Conservation (phyloP, 2,329 filamentous ascomycete species). For the Xylariaceae sp. region DNA sequence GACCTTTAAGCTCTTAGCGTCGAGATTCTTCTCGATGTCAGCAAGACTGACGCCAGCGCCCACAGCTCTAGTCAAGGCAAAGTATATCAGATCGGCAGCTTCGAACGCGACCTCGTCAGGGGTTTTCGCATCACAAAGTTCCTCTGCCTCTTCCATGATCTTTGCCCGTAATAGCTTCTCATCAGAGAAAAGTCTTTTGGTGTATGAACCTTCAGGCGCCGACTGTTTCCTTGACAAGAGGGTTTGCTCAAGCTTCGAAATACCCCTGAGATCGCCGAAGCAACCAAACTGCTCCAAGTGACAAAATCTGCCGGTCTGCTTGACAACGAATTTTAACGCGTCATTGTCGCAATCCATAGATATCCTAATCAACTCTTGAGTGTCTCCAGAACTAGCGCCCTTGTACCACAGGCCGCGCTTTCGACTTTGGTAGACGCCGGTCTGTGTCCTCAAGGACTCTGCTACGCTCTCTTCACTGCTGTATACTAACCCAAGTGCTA, state of each 20-base stretch:
- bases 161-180: constrained; percentile 89
- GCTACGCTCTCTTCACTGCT: constrained; percentile 89
- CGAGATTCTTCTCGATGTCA: constrained; percentile 90
- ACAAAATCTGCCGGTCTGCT: constrained; percentile 91
- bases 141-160: constrained; percentile 98
- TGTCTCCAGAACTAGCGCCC: constrained; percentile 91
- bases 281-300: constrained; percentile 92
- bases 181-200: constrained; percentile 89
- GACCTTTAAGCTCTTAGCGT: constrained; percentile 94
- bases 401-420: constrained; percentile 98
- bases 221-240: constrained; percentile 80
- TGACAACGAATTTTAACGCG: constrained; percentile 87
- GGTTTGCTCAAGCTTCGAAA: constrained; percentile 87
- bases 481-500: constrained; percentile 89
- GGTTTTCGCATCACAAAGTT: constrained; percentile 85
- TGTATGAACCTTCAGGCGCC: constrained; percentile 91
- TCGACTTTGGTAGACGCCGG: constrained; percentile 92
- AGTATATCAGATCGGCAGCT: constrained; percentile 94
- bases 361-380: constrained; percentile 85
- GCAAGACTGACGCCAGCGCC: constrained; percentile 83
- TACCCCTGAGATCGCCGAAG: constrained; percentile 83
- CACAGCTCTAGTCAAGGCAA: constrained; percentile 89
- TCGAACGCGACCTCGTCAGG: constrained; percentile 90
- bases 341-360: constrained; percentile 93
- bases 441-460: constrained; percentile 79